A percentile compares a stretch with the other conserved stretches of the same genome.
Conservation (phyloP, 179 eudicot species). For the Vitellaria paradoxa region DNA sequence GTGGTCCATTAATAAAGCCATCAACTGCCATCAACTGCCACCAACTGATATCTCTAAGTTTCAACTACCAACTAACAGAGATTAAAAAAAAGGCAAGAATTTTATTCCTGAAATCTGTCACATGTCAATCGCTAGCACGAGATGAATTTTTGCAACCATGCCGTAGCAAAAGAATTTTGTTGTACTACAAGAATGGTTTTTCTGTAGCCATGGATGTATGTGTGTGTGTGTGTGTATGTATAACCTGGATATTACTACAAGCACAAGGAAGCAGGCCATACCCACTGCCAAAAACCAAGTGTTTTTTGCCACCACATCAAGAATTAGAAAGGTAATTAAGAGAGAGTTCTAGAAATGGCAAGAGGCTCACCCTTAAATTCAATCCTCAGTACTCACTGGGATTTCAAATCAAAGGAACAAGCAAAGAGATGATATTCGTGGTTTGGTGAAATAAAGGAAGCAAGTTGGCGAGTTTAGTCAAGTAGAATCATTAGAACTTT, state of each 20-base stretch:
- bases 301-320: not conserved
- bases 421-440: not conserved
- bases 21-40: slow-evolving; percentile 3
- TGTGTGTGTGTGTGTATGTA: not conserved
- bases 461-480: slow-evolving; percentile 10
- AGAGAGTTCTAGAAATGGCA: not conserved
- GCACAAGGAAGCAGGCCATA: not conserved
- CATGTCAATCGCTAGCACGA: not conserved
- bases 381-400: not conserved
- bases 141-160: not conserved
- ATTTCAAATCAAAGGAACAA: slow-evolving; percentile 10
- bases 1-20: too few species aligned
- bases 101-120: not conserved
- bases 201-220: not conserved
- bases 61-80: slow-evolving; percentile 9
- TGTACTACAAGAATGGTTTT: not conserved
- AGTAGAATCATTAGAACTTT: slow-evolving; percentile 10
- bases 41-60: not conserved
- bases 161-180: not conserved
- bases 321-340: not conserved
- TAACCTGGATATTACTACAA: not conserved
- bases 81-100: not conserved
- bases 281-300: not conserved
- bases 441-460: slow-evolving; percentile 16
- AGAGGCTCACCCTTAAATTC: not conserved